Conservation (phyloP, 2,329 filamentous ascomycete species). For the Berkeleyomyces basicola region DNA sequence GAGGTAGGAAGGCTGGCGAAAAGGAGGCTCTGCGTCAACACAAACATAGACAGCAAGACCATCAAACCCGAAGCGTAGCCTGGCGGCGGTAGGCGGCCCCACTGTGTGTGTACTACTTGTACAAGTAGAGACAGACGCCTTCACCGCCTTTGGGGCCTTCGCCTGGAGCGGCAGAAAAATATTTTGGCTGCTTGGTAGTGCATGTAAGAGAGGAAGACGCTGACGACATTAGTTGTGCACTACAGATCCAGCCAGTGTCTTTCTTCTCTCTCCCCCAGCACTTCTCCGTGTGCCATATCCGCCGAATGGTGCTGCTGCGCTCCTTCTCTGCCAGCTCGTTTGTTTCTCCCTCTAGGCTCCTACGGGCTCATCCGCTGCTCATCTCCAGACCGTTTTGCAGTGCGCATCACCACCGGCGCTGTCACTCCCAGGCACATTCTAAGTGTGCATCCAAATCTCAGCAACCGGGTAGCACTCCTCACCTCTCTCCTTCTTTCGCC, state of each 20-base stretch:
- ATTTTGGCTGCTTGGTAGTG: constrained; percentile 2
- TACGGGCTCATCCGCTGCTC: not conserved
- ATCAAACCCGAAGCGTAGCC: constrained; percentile 5
- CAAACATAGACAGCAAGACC: not conserved
- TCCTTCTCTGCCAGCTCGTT: not conserved
- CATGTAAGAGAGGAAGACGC: not conserved
- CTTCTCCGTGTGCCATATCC: not conserved
- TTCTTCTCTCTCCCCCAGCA: not conserved
- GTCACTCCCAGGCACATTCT: constrained; percentile 1
- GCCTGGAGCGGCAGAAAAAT: constrained; percentile 11
- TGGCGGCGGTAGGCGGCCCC: constrained; percentile 8
- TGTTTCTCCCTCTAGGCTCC: not conserved
- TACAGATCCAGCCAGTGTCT: not conserved
- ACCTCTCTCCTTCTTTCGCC: not conserved
- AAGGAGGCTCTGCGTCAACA: not conserved
- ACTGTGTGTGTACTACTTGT: not conserved
- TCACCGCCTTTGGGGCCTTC: constrained; percentile 8
- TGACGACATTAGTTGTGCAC: not conserved
- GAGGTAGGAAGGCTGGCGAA: not conserved
- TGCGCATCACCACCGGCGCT: not conserved
- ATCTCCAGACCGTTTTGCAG: not conserved
- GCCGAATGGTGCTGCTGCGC: constrained; percentile 4
- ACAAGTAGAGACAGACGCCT: not conserved
- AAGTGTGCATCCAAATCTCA: not conserved
- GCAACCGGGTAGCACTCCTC: not conserved